These are phyloP conservation scores for Penicillium sp. DNA, from an alignment of 2,329 filamentous ascomycete genomes.

Conservation along the genomic window DNA sequence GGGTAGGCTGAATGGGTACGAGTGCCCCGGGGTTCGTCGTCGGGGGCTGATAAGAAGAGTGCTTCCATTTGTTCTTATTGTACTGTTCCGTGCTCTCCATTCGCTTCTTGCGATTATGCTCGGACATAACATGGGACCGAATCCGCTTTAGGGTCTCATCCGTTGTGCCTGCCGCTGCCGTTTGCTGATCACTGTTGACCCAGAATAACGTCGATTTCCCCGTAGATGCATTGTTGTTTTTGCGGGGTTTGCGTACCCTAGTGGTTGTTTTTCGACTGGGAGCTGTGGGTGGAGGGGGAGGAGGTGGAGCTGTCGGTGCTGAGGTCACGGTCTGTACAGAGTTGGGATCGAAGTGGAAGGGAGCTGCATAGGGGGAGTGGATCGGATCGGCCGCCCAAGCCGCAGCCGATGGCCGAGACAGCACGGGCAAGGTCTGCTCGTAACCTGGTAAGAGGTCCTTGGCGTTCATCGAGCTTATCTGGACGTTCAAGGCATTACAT, in stretches of 20 bases:
- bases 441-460: conserved; percentile 21
- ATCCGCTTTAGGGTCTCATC: conserved; percentile 45
- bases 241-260: conserved; percentile 39
- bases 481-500: neutral
- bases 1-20: conserved; percentile 8
- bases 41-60: conserved; percentile 36
- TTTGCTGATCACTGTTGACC: conserved; percentile 42
- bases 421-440: conserved; percentile 33
- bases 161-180: conserved; percentile 37
- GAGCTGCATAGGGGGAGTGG: conserved; percentile 7
- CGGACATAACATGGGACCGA: conserved; percentile 46
- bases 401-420: conserved; percentile 21
- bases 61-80: conserved; percentile 41
- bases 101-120: conserved; percentile 45
- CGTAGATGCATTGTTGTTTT: conserved; percentile 30
- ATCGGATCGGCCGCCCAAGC: conserved; percentile 24
- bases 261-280: conserved; percentile 23
- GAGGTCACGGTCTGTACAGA: neutral
- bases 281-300: conserved; percentile 5
- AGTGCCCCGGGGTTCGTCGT: conserved; percentile 23
- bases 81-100: conserved; percentile 42
- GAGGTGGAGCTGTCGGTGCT: neutral
- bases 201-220: conserved; percentile 42
- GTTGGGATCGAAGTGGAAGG: conserved; percentile 9
- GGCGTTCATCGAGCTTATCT: conserved; percentile 31